Conservation (phyloP, 495 filamentous ascomycete genomes). For the Parathielavia hyrcaniae region DNA sequence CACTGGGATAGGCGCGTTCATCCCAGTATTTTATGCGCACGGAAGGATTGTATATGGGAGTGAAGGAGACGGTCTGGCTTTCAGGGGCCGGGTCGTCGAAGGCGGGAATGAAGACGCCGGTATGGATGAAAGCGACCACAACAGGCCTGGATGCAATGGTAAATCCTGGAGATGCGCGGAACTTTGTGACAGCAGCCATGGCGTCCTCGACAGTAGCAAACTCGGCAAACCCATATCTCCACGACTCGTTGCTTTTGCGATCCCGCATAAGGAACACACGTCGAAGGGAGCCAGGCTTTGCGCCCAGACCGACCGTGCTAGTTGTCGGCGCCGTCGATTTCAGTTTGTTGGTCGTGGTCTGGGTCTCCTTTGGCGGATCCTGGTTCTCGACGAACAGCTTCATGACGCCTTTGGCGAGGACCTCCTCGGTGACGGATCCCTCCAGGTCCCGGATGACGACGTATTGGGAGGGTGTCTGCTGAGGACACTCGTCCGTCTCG, state of each 20-base stretch:
- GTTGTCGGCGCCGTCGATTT: constrained; percentile 72
- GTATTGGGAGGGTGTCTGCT: constrained; percentile 71
- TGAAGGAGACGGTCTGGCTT: constrained; percentile 61
- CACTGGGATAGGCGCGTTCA: constrained; percentile 65
- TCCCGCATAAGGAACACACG: constrained; percentile 77
- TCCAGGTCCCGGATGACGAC: constrained; percentile 74
- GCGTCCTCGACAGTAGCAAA: constrained; percentile 74
- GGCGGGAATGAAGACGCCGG: constrained; percentile 80
- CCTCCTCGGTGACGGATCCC: constrained; percentile 64
- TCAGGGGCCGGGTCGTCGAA: constrained; percentile 48
- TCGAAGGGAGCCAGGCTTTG: constrained; percentile 65
- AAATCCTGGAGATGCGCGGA: constrained; percentile 71
- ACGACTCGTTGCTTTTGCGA: constrained; percentile 65
- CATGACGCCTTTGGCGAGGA: constrained; percentile 69
- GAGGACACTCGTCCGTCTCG: constrained; percentile 72
- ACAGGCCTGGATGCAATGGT: constrained; percentile 77
- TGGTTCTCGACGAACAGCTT: constrained; percentile 59
- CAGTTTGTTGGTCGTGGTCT: constrained; percentile 44
- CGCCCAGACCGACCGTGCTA: constrained; percentile 63
- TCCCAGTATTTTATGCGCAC: constrained; percentile 80
- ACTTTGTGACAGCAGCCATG: constrained; percentile 66
- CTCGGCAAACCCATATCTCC: constrained; percentile 86
- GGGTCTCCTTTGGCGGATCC: constrained; percentile 35
- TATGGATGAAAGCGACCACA: constrained; percentile 71
- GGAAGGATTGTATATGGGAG: constrained; percentile 61